These are phyloP conservation scores for Irpex rosettiformis DNA, from an alignment of 1,284 basidiomycete species.

Conservation along the genomic window DNA sequence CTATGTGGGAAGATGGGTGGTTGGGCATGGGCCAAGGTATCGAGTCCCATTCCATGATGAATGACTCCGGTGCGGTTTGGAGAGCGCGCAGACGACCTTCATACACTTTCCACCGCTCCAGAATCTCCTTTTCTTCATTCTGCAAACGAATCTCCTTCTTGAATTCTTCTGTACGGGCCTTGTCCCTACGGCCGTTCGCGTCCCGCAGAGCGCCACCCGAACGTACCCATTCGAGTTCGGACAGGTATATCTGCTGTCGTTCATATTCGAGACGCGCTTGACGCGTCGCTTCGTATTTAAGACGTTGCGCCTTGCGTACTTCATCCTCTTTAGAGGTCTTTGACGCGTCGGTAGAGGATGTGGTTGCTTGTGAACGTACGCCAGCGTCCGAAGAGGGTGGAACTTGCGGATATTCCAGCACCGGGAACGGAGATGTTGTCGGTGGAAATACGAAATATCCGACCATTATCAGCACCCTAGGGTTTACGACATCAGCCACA, in stretches of 20 bases:
- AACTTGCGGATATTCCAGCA: not conserved
- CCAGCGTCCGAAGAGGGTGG: too few relatives aligned
- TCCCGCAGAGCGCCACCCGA: slow-evolving; percentile 53
- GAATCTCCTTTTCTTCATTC: slow-evolving; percentile 35
- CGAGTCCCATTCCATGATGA: slow-evolving; percentile 37
- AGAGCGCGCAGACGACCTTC: slow-evolving; percentile 45
- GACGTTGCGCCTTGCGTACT: not conserved
- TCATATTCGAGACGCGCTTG: slow-evolving; percentile 26
- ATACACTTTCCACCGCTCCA: slow-evolving; percentile 45
- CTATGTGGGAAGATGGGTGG: slow-evolving; percentile 26
- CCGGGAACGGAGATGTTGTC: not conserved
- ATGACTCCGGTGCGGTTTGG: slow-evolving; percentile 17
- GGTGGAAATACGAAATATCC: not conserved
- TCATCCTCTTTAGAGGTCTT: not conserved
- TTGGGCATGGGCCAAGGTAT: slow-evolving; percentile 58
- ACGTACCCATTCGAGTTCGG: slow-evolving; percentile 58
- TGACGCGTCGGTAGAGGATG: not conserved
- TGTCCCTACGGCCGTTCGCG: slow-evolving; percentile 45
- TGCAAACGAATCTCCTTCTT: slow-evolving; percentile 39
- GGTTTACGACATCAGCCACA: too few relatives aligned
- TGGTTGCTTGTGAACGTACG: not conserved
- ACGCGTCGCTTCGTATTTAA: slow-evolving; percentile 18
- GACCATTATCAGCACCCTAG: too few relatives aligned
- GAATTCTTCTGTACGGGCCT: slow-evolving; percentile 41
- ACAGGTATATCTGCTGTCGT: slow-evolving; percentile 29